Percentiles rank a stretch among this genome's conserved stretches.
These are phyloP conservation scores for Kwoniella europaea DNA, from an alignment of 768 basidiomycete species.

Conservation along the genomic window DNA sequence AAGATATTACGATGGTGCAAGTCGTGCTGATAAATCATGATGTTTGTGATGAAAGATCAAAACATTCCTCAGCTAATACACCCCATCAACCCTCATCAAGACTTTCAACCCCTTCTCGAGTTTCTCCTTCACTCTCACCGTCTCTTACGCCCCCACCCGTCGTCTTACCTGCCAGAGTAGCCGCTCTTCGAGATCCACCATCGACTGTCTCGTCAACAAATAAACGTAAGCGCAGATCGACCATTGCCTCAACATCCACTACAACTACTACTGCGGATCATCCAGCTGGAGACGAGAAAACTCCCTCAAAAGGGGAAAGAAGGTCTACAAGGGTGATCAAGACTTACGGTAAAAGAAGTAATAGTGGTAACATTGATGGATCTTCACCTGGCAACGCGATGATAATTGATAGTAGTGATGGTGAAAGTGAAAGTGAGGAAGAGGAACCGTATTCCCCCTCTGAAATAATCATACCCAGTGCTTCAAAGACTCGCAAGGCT, in stretches of 20 bases:
- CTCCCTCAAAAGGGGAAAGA: background rate
- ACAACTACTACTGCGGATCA: background rate
- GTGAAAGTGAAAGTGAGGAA: background rate
- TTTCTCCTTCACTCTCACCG: constrained; percentile 17
- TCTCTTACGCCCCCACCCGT: constrained; percentile 38
- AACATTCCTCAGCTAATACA: background rate
- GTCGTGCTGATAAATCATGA: too few relatives aligned
- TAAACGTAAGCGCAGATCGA: constrained; percentile 15
- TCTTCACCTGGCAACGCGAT: background rate
- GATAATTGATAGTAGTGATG: background rate
- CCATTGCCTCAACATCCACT: background rate
- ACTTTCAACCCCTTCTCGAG: constrained; percentile 28
- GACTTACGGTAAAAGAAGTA: constrained; percentile 14
- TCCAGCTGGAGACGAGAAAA: background rate
- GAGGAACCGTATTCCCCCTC: background rate
- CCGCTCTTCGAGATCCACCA: constrained; percentile 33
- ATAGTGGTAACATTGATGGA: background rate
- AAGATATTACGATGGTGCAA: background rate
- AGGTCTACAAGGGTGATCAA: constrained; percentile 2
- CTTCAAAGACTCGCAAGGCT: constrained; percentile 3
- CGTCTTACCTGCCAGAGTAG: constrained; percentile 33
- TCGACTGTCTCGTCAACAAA: constrained; percentile 7
- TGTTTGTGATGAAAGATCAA: too few relatives aligned
- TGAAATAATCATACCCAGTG: constrained; percentile 1
- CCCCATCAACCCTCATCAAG: constrained; percentile 12